Evolutionary conservation across 805 yeast species (phyloP), one percentile per base, ranked within the genome.

Genomic region (Lachancea waltii): DNA sequence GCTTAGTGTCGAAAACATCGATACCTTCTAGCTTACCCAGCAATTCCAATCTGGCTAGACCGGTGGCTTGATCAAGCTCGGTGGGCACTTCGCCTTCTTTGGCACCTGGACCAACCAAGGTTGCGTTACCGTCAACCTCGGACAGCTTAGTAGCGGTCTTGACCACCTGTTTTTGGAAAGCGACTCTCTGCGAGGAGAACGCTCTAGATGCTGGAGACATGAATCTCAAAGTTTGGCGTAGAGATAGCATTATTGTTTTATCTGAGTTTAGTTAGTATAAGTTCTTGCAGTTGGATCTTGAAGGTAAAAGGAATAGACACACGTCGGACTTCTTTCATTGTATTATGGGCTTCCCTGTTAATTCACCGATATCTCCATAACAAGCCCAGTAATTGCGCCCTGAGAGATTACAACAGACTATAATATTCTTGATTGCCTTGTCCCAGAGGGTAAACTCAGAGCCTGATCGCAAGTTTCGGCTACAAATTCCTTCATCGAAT

Each of bases 1-100:
- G 92, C 64, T 81, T 82, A 59, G 78, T 72, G 73, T 92, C 97
- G 61, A 84, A 85, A 47, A 92, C 75, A 56, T 92, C 97, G 51
- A 90, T 75, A 76, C 98, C 98, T 67, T 89, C 95, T 62, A 85
- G 70, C 68, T 86, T 84, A 70, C 94, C 97, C 58, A 92, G 77
- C 53, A 84, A 65, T 75, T 92, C 98, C 52, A 89, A 74, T 79
- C 98, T 87, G 69, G 85, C 97, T 60, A 90, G 72, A 83, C 98
- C 98, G 36, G 98, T 92, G 56, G 97, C 87, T 72, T 90, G 97
- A 58, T 92, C 96, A 51, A 85, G 62, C 65, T 89, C 95, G 44
- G 95, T 79, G 64, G 97, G 97, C 60, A 92, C 81, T 35, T 81
- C 72, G 51, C 90, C 95, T 52, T 75, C 73, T 51, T 70, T 66